Percentiles rank a stretch among this genome's conserved stretches.
phyloP scores from a whole-genome alignment of 2,329 filamentous ascomycete species.

The Aspergillus sp. region DNA sequence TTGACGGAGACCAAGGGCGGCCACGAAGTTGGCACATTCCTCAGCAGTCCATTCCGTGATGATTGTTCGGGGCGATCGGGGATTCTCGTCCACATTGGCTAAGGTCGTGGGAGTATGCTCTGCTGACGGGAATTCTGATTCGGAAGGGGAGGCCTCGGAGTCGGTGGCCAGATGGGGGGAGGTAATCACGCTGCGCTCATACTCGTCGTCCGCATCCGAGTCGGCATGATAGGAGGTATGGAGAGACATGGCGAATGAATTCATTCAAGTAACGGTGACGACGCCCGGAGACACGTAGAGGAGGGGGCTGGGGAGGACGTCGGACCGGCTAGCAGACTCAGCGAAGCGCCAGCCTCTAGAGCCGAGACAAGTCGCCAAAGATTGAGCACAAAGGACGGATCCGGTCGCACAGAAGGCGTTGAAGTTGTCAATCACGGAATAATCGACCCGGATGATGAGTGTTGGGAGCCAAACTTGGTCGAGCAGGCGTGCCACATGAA shows the following conservation, averaged over 20 bases:
- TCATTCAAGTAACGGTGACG: slow-evolving; percentile 12
- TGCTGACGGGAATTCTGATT: slow-evolving; percentile 60
- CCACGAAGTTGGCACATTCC: slow-evolving; percentile 87
- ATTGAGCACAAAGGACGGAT: background rate
- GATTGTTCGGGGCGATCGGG: slow-evolving; percentile 56
- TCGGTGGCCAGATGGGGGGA: slow-evolving; percentile 59
- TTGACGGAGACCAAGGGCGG: slow-evolving; percentile 74
- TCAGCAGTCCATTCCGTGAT: slow-evolving; percentile 70
- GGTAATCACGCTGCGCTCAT: slow-evolving; percentile 61
- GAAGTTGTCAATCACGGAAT: background rate
- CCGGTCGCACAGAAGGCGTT: background rate
- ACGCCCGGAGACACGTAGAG: slow-evolving; percentile 16
- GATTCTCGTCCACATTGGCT: slow-evolving; percentile 54
- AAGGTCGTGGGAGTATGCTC: slow-evolving; percentile 66
- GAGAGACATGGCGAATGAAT: slow-evolving; percentile 41
- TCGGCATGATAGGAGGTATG: slow-evolving; percentile 60
- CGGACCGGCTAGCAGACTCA: slow-evolving; percentile 12
- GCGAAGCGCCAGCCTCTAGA: slow-evolving; percentile 1
- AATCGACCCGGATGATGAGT: background rate
- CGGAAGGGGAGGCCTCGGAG: slow-evolving; percentile 59
- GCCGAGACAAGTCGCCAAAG: background rate
- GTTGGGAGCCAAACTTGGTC: slow-evolving; percentile 7
- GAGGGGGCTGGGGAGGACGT: slow-evolving; percentile 16
- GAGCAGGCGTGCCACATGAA: slow-evolving; percentile 23
- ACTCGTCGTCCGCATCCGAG: slow-evolving; percentile 67